Evolutionary conservation across 495 filamentous ascomycete genomes (phyloP).

Genomic region (Glutinoglossum americanum): DNA sequence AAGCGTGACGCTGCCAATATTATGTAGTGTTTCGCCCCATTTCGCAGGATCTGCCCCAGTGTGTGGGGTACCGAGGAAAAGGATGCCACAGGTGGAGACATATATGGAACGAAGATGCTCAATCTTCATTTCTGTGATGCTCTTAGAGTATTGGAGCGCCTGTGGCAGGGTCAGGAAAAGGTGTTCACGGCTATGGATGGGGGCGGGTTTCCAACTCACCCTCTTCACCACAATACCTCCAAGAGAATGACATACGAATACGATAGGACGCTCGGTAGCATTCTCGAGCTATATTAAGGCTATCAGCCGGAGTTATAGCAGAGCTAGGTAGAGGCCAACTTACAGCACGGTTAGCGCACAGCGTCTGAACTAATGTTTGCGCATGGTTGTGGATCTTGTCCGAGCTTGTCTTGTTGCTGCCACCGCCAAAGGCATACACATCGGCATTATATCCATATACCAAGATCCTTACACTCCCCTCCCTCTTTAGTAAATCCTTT

Average conservation of each 20-base stretch:
- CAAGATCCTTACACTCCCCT: slow-evolving; percentile 42
- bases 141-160: slow-evolving; percentile 42
- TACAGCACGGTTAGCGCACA: slow-evolving; percentile 37
- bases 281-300: slow-evolving; percentile 27
- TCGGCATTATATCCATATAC: slow-evolving; percentile 76
- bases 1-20: slow-evolving; percentile 46
- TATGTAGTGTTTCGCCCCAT: slow-evolving; percentile 55
- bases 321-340: slow-evolving; percentile 7
- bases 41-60: slow-evolving; percentile 54
- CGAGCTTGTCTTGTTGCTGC: slow-evolving; percentile 24
- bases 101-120: slow-evolving; percentile 58
- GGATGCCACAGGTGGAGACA: slow-evolving; percentile 63
- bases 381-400: slow-evolving; percentile 72
- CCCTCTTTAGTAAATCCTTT: slow-evolving; percentile 27
- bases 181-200: no score
- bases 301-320: slow-evolving; percentile 3
- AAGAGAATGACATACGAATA: slow-evolving; percentile 70
- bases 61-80: slow-evolving; percentile 81
- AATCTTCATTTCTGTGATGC: slow-evolving; percentile 39
- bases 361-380: slow-evolving; percentile 45
- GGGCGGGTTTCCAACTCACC: slow-evolving; percentile 13
- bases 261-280: slow-evolving; percentile 42
- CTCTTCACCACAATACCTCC: slow-evolving; percentile 68
- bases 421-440: slow-evolving; percentile 35
- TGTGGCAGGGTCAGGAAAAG: slow-evolving; percentile 1